Evolutionary conservation across 1,139 yeast genomes (phyloP), one percentile per base, ranked within the genome.

Genomic region (Kazachstania sp.): DNA sequence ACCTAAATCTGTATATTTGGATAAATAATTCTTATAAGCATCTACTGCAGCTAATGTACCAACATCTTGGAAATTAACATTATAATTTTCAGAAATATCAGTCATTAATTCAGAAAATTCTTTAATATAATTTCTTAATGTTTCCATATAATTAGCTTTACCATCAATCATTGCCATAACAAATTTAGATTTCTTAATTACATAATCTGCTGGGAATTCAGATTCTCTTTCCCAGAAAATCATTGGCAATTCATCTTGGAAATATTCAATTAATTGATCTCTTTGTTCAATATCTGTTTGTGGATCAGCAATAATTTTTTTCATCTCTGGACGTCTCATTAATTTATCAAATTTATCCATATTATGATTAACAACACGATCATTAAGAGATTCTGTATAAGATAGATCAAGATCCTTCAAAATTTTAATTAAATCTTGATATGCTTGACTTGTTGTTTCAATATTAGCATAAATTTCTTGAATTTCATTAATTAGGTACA

Each of bases 31-130:
- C 49, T 79, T 82, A 66, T 72, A 88, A 0, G 73, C 64, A 41
- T 74, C 70, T 18, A 86, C 82, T 0, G 95, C 82, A 11, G 71
- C 75, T 60, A 86, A 87, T 16, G 90, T 97, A 0, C 90, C 95
- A 5, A 81, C 78, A 65, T 90, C 97, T 61, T 88, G 90, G 69
- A 86, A 87, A 63, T 88, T 88, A 36, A 95, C 96, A 60, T 90
- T 87, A 62, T 86, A 86, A 47, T 81, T 77, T 3, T 70, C 62
- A 26, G 75, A 32, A 36, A 64, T 55, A 47, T 58, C 62, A 19
- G 53, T 46, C 60, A 63, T 53, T 11, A 63, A 45, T 2, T 36
- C 49, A 8, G 49, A 43, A 29, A 61, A 48, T 31, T 49, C 46
- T 19, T 48, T 39, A 15, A 61, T 51, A 15, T 45, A 48, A 4